Evolutionary conservation across 371 early-diverging fungal genomes (phyloP).

Genomic region (Actinomortierella wolfii): DNA sequence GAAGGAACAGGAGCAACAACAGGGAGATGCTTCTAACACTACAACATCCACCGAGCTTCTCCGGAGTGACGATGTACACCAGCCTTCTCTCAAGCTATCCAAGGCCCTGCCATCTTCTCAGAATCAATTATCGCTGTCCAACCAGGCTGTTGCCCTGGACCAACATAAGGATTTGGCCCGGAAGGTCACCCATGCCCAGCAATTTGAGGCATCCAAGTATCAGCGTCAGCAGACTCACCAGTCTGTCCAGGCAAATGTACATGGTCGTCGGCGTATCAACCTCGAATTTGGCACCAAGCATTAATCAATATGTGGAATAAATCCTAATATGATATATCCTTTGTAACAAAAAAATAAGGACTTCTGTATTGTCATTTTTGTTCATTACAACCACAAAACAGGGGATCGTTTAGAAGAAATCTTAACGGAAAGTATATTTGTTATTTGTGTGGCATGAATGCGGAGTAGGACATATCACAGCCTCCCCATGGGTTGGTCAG

Average conservation of each 20-base stretch:
- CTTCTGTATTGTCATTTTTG: too few relatives aligned
- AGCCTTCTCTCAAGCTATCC: slow-evolving; percentile 11
- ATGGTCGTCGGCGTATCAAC: slow-evolving; percentile 5
- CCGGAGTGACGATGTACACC: slow-evolving; percentile 16
- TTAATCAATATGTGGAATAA: slow-evolving; percentile 1
- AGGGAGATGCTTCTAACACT: slow-evolving; percentile 1
- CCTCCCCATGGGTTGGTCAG: too few relatives aligned
- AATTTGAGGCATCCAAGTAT: slow-evolving; percentile 20
- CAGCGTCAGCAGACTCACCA: slow-evolving; percentile 12
- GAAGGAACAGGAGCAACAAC: not conserved
- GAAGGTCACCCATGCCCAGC: slow-evolving; percentile 16
- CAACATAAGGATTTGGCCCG: slow-evolving; percentile 10
- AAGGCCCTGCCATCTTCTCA: slow-evolving; percentile 25
- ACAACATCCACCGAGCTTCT: not conserved
- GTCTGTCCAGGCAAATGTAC: slow-evolving; percentile 2
- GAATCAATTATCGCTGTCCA: slow-evolving; percentile 27
- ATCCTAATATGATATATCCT: too few relatives aligned
- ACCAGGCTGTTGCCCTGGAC: slow-evolving; percentile 1
- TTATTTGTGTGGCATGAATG: too few relatives aligned
- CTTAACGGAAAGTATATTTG: too few relatives aligned
- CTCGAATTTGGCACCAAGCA: slow-evolving; percentile 10
- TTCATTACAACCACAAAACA: too few relatives aligned
- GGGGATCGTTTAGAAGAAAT: too few relatives aligned
- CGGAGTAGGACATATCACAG: too few relatives aligned
- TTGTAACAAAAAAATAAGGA: too few relatives aligned